Evolutionary conservation across 495 filamentous ascomycete species (phyloP).

Genomic region (Xylaria sp.): DNA sequence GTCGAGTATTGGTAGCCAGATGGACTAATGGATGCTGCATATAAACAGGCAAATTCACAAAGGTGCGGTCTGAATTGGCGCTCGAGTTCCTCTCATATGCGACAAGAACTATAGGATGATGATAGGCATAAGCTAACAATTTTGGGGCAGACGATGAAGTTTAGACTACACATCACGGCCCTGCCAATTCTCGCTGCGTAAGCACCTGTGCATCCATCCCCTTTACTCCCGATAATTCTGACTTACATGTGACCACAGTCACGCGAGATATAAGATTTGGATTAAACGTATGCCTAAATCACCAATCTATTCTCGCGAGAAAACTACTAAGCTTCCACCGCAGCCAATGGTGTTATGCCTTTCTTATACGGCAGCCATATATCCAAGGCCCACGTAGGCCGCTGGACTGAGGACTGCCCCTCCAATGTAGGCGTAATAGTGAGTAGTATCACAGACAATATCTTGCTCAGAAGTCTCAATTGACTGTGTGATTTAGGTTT

Average conservation of each 20-base stretch:
- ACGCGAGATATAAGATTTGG: slow-evolving; percentile 94
- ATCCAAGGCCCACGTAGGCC: slow-evolving; percentile 88
- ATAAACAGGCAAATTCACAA: slow-evolving; percentile 78
- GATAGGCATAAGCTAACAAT: not conserved
- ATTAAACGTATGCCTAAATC: slow-evolving; percentile 62
- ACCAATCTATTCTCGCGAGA: not conserved
- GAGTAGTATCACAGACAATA: not conserved
- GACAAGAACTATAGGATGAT: not conserved
- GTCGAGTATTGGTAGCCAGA: not conserved
- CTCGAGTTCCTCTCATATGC: too few species aligned
- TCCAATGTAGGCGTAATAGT: slow-evolving; percentile 79
- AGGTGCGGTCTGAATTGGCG: slow-evolving; percentile 55
- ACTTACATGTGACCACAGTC: slow-evolving; percentile 37
- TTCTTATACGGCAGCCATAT: slow-evolving; percentile 91
- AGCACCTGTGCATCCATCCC: not conserved
- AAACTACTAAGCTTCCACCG: slow-evolving; percentile 23
- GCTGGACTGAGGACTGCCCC: slow-evolving; percentile 87
- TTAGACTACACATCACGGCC: slow-evolving; percentile 81
- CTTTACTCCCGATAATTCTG: too few species aligned
- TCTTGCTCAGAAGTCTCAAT: not conserved
- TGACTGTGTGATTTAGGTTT: slow-evolving; percentile 33
- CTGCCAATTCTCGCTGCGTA: slow-evolving; percentile 80
- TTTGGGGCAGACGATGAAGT: slow-evolving; percentile 65
- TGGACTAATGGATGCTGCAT: slow-evolving; percentile 3
- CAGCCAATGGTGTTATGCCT: slow-evolving; percentile 88